These are phyloP conservation scores for Epichloe festucae DNA, from an alignment of 2,329 filamentous ascomycete genomes.

Conservation along the genomic window DNA sequence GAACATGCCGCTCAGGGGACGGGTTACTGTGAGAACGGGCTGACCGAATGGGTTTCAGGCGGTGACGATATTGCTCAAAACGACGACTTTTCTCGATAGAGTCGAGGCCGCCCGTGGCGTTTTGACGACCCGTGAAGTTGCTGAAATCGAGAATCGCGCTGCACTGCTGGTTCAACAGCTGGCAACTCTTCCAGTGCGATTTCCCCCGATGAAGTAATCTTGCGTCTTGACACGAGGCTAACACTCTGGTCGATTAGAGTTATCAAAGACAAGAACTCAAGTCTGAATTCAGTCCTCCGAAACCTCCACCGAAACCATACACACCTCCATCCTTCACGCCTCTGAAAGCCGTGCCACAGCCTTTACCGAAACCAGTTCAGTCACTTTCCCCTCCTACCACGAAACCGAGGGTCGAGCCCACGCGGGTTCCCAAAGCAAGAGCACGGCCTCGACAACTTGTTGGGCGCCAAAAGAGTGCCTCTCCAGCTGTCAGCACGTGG, in stretches of 20 bases:
- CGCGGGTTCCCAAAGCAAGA: neutral
- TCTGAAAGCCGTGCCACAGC: neutral
- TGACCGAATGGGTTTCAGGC: slow-evolving; percentile 7
- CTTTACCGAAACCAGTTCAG: neutral
- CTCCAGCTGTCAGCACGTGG: neutral
- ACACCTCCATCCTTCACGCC: neutral
- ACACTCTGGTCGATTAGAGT: neutral
- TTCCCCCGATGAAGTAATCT: neutral
- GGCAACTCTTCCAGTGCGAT: slow-evolving; percentile 10
- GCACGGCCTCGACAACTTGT: neutral
- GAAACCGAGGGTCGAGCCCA: neutral
- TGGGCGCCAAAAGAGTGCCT: neutral
- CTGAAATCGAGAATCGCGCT: slow-evolving; percentile 8
- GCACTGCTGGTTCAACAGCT: slow-evolving; percentile 12
- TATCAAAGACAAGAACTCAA: neutral
- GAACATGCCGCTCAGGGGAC: neutral
- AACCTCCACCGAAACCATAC: neutral
- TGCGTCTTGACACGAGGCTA: neutral
- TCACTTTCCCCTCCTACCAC: neutral
- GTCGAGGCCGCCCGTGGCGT: slow-evolving; percentile 12
- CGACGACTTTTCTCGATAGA: slow-evolving; percentile 12
- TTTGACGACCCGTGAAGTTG: slow-evolving; percentile 9
- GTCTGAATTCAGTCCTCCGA: neutral
- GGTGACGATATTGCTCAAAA: slow-evolving; percentile 13
- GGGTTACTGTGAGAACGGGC: neutral